Percentiles rank a stretch among this genome's conserved stretches.
Conservation (phyloP, 352 stramenopile species). For the Saprolegnia diclina region DNA sequence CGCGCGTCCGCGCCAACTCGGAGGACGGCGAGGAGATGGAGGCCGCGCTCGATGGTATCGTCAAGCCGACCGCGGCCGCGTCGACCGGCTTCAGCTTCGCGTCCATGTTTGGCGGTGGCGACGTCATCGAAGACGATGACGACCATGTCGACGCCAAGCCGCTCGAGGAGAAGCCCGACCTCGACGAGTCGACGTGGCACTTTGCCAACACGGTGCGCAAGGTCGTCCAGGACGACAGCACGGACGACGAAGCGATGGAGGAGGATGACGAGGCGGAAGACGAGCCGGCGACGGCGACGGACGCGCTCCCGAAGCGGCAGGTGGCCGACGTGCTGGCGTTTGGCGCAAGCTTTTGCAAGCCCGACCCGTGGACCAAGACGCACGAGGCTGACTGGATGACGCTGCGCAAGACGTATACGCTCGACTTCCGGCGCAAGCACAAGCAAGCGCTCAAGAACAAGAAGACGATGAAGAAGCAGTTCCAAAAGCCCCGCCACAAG, state of each 20-base stretch:
- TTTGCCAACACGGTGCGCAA: conserved; percentile 40
- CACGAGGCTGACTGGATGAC: conserved; percentile 44
- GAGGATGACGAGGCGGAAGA: conserved; percentile 7
- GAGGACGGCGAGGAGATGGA: conserved; percentile 71
- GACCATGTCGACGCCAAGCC: conserved; percentile 27
- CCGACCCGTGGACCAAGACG: conserved; percentile 28
- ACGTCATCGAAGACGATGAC: conserved; percentile 39
- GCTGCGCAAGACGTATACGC: conserved; percentile 60
- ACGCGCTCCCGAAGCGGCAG: conserved; percentile 29
- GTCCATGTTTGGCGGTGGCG: conserved; percentile 59
- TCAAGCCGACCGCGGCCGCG: conserved; percentile 31
- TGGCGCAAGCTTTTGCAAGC: conserved; percentile 41
- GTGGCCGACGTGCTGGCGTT: conserved; percentile 64
- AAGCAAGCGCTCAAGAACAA: conserved; percentile 66
- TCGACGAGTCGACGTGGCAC: conserved; percentile 31
- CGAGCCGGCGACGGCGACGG: conserved; percentile 38
- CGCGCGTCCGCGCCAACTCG: conserved; percentile 74
- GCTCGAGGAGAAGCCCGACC: conserved; percentile 12
- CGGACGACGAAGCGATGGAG: conserved; percentile 24
- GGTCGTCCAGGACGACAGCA: conserved; percentile 34
- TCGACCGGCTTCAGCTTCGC: conserved; percentile 57
- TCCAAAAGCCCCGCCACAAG: background rate
- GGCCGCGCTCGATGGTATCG: conserved; percentile 66
- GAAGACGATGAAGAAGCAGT: conserved; percentile 56
- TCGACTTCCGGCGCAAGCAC: conserved; percentile 79